Conservation (phyloP, 78 protist species). For the Planoprotostelium fungivorum region DNA sequence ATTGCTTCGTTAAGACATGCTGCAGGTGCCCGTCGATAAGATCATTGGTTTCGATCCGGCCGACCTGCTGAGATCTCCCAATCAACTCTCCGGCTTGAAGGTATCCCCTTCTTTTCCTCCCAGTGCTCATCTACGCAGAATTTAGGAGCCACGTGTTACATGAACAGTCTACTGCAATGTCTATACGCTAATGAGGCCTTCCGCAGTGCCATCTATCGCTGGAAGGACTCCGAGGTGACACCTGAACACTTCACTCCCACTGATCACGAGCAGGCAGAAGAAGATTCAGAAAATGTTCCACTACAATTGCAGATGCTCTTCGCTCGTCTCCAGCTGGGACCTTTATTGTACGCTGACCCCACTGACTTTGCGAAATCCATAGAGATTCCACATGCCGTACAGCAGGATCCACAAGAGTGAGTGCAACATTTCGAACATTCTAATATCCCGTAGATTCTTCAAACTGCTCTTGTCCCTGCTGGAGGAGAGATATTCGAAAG, state of each 20-base stretch:
- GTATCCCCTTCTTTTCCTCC: neutral
- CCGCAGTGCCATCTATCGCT: neutral
- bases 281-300: neutral
- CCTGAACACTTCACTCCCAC: neutral
- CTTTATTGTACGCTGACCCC: neutral
- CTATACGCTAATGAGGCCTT: neutral
- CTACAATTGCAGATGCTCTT: neutral
- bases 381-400: neutral
- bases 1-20: neutral
- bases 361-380: neutral
- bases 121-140: neutral
- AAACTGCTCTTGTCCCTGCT: neutral
- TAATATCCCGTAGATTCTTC: neutral
- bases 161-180: neutral
- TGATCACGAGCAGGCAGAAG: neutral
- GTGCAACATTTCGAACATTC: neutral
- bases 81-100: neutral
- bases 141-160: neutral
- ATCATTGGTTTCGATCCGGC: neutral
- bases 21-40: neutral
- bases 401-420: neutral
- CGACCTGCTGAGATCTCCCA: neutral
- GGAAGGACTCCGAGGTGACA: neutral
- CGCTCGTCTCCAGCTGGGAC: neutral
- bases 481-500: neutral